Conservation (phyloP, 305 asterid genomes). For the Rubia tinctorum region DNA sequence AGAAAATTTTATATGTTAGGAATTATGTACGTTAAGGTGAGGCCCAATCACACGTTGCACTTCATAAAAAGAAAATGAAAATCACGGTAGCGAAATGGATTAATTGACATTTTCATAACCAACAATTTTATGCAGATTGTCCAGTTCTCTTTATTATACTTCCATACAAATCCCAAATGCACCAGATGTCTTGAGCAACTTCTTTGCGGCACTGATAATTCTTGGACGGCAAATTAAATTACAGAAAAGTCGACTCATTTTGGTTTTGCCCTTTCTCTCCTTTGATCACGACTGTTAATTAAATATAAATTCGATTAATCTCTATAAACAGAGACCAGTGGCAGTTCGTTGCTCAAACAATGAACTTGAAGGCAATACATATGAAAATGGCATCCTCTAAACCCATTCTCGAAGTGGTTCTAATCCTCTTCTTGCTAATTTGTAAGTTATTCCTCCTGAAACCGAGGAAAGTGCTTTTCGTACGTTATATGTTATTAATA, state of each 20-base stretch:
- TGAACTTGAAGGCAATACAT: neutral
- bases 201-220: neutral
- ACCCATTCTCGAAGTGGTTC: neutral
- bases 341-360: neutral
- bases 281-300: too few species aligned
- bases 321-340: neutral
- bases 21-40: too few species aligned
- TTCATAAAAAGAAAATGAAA: too few species aligned
- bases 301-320: too few species aligned
- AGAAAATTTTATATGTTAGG: too few species aligned
- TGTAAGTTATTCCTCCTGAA: neutral
- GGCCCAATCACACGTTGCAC: too few species aligned
- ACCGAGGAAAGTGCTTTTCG: neutral
- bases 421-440: neutral
- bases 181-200: neutral
- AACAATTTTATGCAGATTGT: too few species aligned
- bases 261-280: too few species aligned
- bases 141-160: neutral
- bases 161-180: neutral
- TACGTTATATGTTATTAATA: too few species aligned
- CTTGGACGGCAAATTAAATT: neutral
- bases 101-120: neutral
- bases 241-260: neutral
- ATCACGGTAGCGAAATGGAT: too few species aligned
- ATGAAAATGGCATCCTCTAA: neutral